Percentiles rank a stretch among this genome's conserved stretches.
Evolutionary conservation across 257 asterid genomes (phyloP).

Genomic region (Osmanthus fragrans): DNA sequence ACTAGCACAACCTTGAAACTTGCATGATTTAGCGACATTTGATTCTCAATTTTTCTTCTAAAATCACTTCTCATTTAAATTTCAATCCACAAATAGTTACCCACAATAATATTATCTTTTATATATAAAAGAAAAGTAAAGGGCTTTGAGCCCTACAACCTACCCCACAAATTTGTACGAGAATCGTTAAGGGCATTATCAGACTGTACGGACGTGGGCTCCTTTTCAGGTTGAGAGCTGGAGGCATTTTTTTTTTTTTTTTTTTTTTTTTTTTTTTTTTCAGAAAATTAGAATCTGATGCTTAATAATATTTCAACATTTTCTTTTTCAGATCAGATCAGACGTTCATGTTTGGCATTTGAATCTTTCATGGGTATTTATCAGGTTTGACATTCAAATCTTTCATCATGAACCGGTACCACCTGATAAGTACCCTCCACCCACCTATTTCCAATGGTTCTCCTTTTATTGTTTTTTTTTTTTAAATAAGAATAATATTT

Average conservation of each 20-base stretch:
- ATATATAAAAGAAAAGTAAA: background rate
- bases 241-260: too few species aligned
- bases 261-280: background rate
- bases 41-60: too few species aligned
- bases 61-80: too few species aligned
- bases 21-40: background rate
- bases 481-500: too few species aligned
- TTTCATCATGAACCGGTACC: background rate
- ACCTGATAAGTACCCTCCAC: background rate
- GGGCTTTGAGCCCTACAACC: background rate
- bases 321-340: background rate
- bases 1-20: background rate
- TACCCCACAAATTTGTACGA: background rate
- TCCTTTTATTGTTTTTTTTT: too few species aligned
- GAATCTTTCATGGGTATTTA: background rate
- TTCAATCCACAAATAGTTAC: background rate
- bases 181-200: conserved; percentile 14
- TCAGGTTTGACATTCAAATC: too few species aligned
- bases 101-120: background rate
- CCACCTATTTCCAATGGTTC: background rate
- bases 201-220: conserved; percentile 33
- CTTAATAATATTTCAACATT: background rate
- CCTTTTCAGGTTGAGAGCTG: conserved; percentile 20
- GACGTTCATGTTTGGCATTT: background rate
- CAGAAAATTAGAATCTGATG: background rate